Evolutionary conservation across 2,329 filamentous ascomycete genomes (phyloP).

Genomic region (Dactylellina parvicollis): DNA sequence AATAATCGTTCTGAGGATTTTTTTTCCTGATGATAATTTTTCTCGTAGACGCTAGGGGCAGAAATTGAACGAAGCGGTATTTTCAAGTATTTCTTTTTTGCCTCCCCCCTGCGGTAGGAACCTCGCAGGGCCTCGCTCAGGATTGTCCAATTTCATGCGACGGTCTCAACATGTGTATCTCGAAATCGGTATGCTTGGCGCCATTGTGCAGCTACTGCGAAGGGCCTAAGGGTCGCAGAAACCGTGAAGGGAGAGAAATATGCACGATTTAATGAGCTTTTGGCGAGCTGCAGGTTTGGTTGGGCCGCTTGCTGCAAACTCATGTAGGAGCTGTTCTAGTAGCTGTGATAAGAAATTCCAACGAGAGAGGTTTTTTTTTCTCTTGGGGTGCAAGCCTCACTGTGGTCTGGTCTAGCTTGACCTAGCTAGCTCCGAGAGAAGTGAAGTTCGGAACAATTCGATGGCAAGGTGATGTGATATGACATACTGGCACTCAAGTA

Average conservation of each 20-base stretch:
- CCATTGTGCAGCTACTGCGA: no score
- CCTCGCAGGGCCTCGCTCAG: conserved; percentile 1
- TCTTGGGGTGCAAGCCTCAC: no score
- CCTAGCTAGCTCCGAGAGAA: conserved; percentile 27
- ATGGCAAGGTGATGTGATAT: conserved; percentile 51
- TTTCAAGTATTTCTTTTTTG: conserved; percentile 1
- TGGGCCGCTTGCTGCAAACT: neutral
- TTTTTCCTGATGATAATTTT: neutral
- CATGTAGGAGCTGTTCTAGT: neutral
- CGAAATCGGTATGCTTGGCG: conserved; percentile 50
- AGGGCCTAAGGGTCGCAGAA: no score
- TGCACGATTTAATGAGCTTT: conserved; percentile 11
- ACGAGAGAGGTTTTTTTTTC: conserved; percentile 42
- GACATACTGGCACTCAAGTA: conserved; percentile 30
- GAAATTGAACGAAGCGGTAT: conserved; percentile 1
- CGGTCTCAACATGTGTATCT: conserved; percentile 45
- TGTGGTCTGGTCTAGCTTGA: conserved; percentile 13
- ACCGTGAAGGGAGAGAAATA: neutral
- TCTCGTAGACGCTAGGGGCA: conserved; percentile 8
- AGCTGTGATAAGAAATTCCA: conserved; percentile 44
- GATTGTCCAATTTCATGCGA: conserved; percentile 46
- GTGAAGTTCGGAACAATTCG: conserved; percentile 39
- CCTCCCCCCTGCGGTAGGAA: conserved; percentile 36
- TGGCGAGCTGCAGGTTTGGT: neutral
- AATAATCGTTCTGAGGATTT: neutral